Percentiles rank a stretch among this genome's conserved stretches.
These are phyloP conservation scores for Barnettozyma salicaria DNA, from an alignment of 805 yeast genomes.

Conservation along the genomic window DNA sequence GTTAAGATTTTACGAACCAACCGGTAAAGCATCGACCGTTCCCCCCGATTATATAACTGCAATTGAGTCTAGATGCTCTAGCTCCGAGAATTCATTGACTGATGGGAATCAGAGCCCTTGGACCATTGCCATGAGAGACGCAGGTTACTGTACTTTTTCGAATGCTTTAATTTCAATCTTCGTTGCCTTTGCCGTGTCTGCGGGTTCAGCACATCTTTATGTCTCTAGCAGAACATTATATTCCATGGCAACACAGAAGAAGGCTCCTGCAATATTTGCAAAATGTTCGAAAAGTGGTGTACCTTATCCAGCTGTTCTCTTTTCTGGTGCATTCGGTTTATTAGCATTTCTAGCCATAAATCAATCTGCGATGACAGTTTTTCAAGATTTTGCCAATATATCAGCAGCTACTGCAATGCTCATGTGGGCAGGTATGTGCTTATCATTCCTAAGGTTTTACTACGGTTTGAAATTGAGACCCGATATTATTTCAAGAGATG, in stretches of 20 bases:
- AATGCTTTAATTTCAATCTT: slow-evolving; percentile 44
- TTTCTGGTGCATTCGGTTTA: slow-evolving; percentile 55
- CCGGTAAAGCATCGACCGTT: slow-evolving; percentile 5
- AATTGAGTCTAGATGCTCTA: slow-evolving; percentile 8
- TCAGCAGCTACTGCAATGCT: slow-evolving; percentile 71
- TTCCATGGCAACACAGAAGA: slow-evolving; percentile 46
- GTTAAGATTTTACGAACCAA: slow-evolving; percentile 41
- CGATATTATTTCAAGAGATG: slow-evolving; percentile 59
- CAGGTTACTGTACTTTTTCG: slow-evolving; percentile 44
- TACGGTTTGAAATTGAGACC: slow-evolving; percentile 55
- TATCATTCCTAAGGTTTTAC: slow-evolving; percentile 58
- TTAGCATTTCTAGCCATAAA: slow-evolving; percentile 57
- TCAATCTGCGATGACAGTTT: slow-evolving; percentile 51
- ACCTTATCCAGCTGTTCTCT: slow-evolving; percentile 63
- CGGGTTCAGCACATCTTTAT: slow-evolving; percentile 50
- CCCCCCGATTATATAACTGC: slow-evolving; percentile 10
- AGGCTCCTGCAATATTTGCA: slow-evolving; percentile 55
- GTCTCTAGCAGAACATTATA: slow-evolving; percentile 52
- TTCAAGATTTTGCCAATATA: slow-evolving; percentile 59
- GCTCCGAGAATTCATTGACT: slow-evolving; percentile 1
- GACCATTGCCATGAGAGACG: slow-evolving; percentile 50
- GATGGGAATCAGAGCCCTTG: slow-evolving; percentile 48
- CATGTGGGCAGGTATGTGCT: slow-evolving; percentile 72
- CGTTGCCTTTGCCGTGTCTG: slow-evolving; percentile 47
- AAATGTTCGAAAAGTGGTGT: slow-evolving; percentile 58